Percentiles rank a stretch among this genome's conserved stretches.
phyloP scores from a whole-genome alignment of 805 yeast genomes.

The Kodamaea lidongshanica region DNA sequence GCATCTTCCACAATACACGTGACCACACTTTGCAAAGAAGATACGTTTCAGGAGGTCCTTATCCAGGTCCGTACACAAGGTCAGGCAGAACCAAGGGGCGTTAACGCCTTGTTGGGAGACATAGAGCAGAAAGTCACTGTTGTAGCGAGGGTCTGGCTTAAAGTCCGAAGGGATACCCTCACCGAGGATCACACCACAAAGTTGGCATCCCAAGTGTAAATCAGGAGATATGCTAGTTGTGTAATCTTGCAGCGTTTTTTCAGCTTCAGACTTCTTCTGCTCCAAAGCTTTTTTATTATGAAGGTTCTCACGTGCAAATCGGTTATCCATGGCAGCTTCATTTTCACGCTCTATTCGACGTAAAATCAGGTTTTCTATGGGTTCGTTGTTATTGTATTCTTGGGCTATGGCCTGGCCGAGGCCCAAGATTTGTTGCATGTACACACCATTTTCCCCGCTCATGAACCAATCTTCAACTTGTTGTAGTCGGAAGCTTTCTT shows the following conservation, averaged over 20 bases:
- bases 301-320: slow-evolving; percentile 25
- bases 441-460: no score
- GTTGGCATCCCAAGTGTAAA: slow-evolving; percentile 37
- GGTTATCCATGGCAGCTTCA: slow-evolving; percentile 29
- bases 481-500: no score
- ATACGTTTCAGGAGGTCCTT: slow-evolving; percentile 57
- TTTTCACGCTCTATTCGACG: slow-evolving; percentile 36
- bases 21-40: slow-evolving; percentile 71
- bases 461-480: no score
- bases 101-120: slow-evolving; percentile 25
- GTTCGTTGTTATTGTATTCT: no score
- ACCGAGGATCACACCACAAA: slow-evolving; percentile 72
- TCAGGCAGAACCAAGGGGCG: slow-evolving; percentile 63
- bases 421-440: no score
- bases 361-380: slow-evolving; percentile 29
- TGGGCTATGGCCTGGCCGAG: no score
- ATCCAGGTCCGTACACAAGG: slow-evolving; percentile 48
- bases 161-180: slow-evolving; percentile 60
- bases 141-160: slow-evolving; percentile 27
- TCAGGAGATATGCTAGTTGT: slow-evolving; percentile 23
- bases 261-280: slow-evolving; percentile 23
- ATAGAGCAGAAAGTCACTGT: slow-evolving; percentile 21
- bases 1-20: slow-evolving; percentile 81
- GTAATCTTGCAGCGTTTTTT: slow-evolving; percentile 22
- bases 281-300: slow-evolving; percentile 24